Percentiles rank a stretch among this genome's conserved stretches.
Evolutionary conservation across 257 asterid genomes (phyloP).

Genomic region (Solanum gandarillasii): DNA sequence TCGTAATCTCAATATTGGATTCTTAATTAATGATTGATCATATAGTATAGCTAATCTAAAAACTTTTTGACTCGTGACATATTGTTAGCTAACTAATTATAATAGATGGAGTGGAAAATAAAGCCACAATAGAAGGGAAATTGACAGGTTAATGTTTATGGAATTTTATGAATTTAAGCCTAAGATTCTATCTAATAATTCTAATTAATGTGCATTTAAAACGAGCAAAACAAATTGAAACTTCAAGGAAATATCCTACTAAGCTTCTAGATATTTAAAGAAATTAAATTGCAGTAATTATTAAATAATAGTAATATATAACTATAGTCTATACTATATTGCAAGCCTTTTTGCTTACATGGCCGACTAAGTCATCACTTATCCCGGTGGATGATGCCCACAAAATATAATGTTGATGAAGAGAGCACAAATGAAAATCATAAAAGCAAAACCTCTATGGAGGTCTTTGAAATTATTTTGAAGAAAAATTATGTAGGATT

Average conservation of each 20-base stretch:
- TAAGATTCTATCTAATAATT: neutral
- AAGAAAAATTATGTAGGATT: no score
- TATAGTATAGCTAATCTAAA: neutral
- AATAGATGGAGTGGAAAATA: neutral
- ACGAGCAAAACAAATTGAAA: neutral
- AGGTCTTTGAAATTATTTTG: no score
- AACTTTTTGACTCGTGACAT: neutral
- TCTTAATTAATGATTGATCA: neutral
- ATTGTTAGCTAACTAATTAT: neutral
- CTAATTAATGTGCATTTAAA: neutral
- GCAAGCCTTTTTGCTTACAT: neutral
- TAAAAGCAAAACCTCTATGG: no score
- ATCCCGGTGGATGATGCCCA: neutral
- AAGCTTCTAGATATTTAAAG: neutral
- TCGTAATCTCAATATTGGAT: neutral
- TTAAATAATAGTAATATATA: neutral
- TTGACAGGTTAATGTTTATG: neutral
- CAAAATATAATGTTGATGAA: neutral
- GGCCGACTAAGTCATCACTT: neutral
- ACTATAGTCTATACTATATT: neutral
- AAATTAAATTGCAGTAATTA: neutral
- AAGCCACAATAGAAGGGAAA: neutral
- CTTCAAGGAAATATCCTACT: neutral
- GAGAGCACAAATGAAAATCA: neutral
- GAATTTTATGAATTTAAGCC: neutral